A percentile compares a stretch with the other conserved stretches of the same genome.
Conservation (phyloP, 495 filamentous ascomycete species). For the Immersiella caudata region DNA sequence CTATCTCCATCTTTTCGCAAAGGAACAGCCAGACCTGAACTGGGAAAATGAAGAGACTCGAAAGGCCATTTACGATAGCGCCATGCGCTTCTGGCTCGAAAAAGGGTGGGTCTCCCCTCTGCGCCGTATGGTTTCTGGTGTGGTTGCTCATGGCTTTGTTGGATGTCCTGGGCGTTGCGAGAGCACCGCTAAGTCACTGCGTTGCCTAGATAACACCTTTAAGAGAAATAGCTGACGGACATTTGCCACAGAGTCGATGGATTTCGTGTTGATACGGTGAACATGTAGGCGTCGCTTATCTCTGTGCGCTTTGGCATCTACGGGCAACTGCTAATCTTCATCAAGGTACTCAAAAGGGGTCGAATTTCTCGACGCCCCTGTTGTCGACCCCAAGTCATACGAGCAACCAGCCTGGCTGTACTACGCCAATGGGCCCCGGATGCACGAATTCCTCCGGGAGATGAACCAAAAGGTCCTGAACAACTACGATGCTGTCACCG, state of each 20-base stretch:
- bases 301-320: background rate
- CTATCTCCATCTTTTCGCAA: conserved; percentile 69
- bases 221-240: too few relatives aligned
- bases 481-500: conserved; percentile 68
- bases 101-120: too few relatives aligned
- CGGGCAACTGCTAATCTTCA: background rate
- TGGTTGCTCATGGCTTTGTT: too few relatives aligned
- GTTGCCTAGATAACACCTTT: too few relatives aligned
- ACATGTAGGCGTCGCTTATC: conserved; percentile 42
- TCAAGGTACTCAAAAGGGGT: conserved; percentile 61
- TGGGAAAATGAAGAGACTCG: conserved; percentile 67
- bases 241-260: too few relatives aligned
- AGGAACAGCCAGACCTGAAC: conserved; percentile 73
- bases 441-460: conserved; percentile 67
- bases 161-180: too few relatives aligned
- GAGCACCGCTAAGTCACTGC: too few relatives aligned
- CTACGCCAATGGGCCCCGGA: conserved; percentile 66
- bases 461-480: conserved; percentile 64
- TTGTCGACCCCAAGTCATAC: conserved; percentile 46
- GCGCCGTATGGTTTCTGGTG: too few relatives aligned
- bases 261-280: conserved; percentile 71
- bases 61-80: conserved; percentile 64
- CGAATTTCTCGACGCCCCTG: conserved; percentile 62
- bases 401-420: conserved; percentile 53
- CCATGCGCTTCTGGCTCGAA: conserved; percentile 73